These are phyloP conservation scores for Metarhizium guizhouense DNA, from an alignment of 2,329 filamentous ascomycete genomes.

Conservation along the genomic window DNA sequence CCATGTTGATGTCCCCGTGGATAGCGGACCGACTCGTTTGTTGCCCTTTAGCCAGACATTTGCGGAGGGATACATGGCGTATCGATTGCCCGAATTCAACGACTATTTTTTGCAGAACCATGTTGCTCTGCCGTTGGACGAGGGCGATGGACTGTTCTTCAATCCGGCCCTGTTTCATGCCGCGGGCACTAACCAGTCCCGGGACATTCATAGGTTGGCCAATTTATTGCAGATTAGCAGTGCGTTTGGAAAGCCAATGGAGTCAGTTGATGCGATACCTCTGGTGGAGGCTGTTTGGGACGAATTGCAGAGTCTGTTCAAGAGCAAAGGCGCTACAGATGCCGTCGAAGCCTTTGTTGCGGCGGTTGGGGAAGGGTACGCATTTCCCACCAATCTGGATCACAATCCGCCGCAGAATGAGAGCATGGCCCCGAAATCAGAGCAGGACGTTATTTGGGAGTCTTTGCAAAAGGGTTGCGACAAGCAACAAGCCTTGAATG, in stretches of 20 bases:
- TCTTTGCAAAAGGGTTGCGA: conserved; percentile 33
- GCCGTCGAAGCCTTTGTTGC: conserved; percentile 37
- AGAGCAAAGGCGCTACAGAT: conserved; percentile 26
- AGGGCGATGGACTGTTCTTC: conserved; percentile 56
- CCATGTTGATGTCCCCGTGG: too few relatives aligned
- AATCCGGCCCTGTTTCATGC: conserved; percentile 56
- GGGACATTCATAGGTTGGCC: conserved; percentile 41
- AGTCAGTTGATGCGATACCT: conserved; percentile 43
- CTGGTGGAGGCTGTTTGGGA: conserved; percentile 38
- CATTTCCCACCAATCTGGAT: conserved; percentile 55
- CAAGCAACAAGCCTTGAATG: conserved; percentile 28
- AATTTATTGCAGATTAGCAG: conserved; percentile 54
- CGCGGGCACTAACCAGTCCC: conserved; percentile 45
- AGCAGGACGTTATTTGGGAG: conserved; percentile 41
- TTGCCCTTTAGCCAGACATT: too few relatives aligned
- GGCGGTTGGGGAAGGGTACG: conserved; percentile 48
- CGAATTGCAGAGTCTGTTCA: conserved; percentile 21
- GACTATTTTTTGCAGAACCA: conserved; percentile 44
- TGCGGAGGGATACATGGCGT: conserved; percentile 15
- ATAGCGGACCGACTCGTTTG: too few relatives aligned
- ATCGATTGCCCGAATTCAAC: conserved; percentile 41
- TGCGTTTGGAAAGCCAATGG: conserved; percentile 57
- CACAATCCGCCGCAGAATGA: conserved; percentile 42
- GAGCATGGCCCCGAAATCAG: conserved; percentile 52
- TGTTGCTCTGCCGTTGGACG: conserved; percentile 40